Conservation (phyloP, 805 yeast species). For the Nakazawaea ernobii region DNA sequence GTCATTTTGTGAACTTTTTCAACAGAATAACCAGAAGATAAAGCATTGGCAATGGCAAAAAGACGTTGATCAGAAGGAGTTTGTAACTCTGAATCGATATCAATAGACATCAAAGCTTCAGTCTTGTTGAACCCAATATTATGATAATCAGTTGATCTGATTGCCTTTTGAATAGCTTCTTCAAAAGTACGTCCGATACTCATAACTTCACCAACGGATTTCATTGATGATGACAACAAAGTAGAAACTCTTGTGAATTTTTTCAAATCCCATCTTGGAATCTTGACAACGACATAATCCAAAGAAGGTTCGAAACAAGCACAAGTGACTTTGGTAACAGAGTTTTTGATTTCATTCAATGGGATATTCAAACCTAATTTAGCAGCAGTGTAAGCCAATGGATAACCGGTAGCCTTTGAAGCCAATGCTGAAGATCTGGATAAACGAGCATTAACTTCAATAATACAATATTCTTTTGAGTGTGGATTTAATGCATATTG, state of each 20-base stretch:
- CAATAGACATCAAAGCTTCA: slow-evolving; percentile 80
- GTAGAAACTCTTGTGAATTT: slow-evolving; percentile 91
- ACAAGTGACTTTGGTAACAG: slow-evolving; percentile 90
- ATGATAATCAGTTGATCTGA: slow-evolving; percentile 92
- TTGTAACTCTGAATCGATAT: slow-evolving; percentile 87
- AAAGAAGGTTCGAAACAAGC: slow-evolving; percentile 97
- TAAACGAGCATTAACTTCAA: slow-evolving; percentile 96
- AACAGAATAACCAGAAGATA: slow-evolving; percentile 81
- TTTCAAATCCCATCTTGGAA: slow-evolving; percentile 98
- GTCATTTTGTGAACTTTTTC: slow-evolving; percentile 89
- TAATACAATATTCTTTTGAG: slow-evolving; percentile 91
- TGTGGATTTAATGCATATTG: slow-evolving; percentile 94
- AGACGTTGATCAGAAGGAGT: slow-evolving; percentile 97
- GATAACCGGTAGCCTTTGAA: slow-evolving; percentile 98
- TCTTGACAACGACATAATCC: slow-evolving; percentile 94
- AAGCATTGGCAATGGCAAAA: slow-evolving; percentile 94
- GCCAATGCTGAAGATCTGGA: slow-evolving; percentile 99
- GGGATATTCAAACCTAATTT: slow-evolving; percentile 92
- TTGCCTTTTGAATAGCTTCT: slow-evolving; percentile 97
- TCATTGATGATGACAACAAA: slow-evolving; percentile 87
- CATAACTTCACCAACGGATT: slow-evolving; percentile 99
- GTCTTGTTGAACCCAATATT: slow-evolving; percentile 91
- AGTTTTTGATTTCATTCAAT: slow-evolving; percentile 83
- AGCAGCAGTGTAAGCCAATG: slow-evolving; percentile 97
- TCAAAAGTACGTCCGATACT: slow-evolving; percentile 95